phyloP scores from a whole-genome alignment of 345 rosid species.

The Heritiera littoralis region DNA sequence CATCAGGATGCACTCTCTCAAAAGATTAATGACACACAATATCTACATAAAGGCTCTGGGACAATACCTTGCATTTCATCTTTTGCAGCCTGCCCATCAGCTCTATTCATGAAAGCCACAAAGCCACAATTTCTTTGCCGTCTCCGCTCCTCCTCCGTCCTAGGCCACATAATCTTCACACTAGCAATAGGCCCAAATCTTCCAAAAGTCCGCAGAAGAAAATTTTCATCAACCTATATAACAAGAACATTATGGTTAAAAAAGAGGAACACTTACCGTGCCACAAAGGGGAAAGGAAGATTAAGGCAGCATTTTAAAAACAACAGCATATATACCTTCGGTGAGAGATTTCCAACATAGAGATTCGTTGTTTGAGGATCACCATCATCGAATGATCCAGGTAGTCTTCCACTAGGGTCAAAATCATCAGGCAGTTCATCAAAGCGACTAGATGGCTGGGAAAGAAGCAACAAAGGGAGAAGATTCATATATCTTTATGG shows the following conservation, averaged over 20 bases:
- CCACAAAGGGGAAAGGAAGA: neutral
- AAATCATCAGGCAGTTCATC: constrained; percentile 98
- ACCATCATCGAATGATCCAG: constrained; percentile 98
- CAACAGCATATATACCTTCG: constrained; percentile 50
- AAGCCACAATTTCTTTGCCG: constrained; percentile 97
- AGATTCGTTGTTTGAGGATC: constrained; percentile 99
- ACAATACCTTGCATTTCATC: constrained; percentile 98
- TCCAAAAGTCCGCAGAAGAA: constrained; percentile 95
- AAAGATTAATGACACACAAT: neutral
- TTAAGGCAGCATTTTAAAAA: neutral
- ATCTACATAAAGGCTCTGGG: neutral
- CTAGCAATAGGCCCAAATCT: constrained; percentile 99
- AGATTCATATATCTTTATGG: constrained; percentile 12
- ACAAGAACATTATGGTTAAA: constrained; percentile 21
- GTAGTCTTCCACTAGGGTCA: constrained; percentile 94
- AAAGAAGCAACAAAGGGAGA: constrained; percentile 31
- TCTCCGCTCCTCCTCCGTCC: constrained; percentile 93
- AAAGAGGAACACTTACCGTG: constrained; percentile 8
- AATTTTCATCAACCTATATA: constrained; percentile 93
- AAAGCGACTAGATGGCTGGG: constrained; percentile 87
- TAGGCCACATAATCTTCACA: constrained; percentile 99
- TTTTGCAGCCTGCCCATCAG: constrained; percentile 99
- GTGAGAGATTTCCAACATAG: constrained; percentile 96
- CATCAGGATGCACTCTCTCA: neutral
- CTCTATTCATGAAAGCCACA: constrained; percentile 97